phyloP scores from a whole-genome alignment of 805 yeast species.

The Sugiyamaella mastotermitis region DNA sequence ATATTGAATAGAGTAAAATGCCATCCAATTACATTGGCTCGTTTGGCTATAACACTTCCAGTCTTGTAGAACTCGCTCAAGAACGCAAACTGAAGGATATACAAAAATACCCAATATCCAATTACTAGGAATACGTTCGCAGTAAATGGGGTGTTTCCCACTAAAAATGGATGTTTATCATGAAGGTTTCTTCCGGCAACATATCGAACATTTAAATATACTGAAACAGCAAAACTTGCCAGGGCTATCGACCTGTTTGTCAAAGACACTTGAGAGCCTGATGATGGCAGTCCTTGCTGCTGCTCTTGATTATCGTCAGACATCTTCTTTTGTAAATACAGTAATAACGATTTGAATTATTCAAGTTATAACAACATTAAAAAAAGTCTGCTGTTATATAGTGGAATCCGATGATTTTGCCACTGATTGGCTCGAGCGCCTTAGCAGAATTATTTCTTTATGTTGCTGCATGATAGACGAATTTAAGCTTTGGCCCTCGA shows the following conservation, averaged over 20 bases:
- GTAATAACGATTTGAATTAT: too few species aligned
- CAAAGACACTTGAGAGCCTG: slow-evolving; percentile 6
- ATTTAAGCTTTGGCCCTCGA: too few species aligned
- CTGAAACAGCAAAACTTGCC: slow-evolving; percentile 49
- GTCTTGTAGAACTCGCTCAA: slow-evolving; percentile 27
- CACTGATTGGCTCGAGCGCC: too few species aligned
- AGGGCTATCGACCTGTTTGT: slow-evolving; percentile 33
- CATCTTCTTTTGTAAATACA: too few species aligned
- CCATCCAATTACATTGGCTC: slow-evolving; percentile 33
- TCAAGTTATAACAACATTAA: too few species aligned
- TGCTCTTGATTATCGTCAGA: too few species aligned
- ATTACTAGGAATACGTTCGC: slow-evolving; percentile 34
- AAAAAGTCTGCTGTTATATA: too few species aligned
- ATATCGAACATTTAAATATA: slow-evolving; percentile 50
- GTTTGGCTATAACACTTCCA: not conserved
- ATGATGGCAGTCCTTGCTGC: too few species aligned
- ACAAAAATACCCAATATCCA: slow-evolving; percentile 53
- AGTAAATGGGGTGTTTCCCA: slow-evolving; percentile 66
- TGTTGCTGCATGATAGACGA: too few species aligned
- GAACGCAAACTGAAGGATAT: slow-evolving; percentile 43
- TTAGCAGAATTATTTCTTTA: too few species aligned
- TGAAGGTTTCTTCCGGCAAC: slow-evolving; percentile 43
- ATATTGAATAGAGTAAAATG: slow-evolving; percentile 62
- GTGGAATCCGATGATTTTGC: too few species aligned
- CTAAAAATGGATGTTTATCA: slow-evolving; percentile 41